phyloP scores from a whole-genome alignment of 2,329 filamentous ascomycete species.

The Pseudogymnoascus sp. region DNA sequence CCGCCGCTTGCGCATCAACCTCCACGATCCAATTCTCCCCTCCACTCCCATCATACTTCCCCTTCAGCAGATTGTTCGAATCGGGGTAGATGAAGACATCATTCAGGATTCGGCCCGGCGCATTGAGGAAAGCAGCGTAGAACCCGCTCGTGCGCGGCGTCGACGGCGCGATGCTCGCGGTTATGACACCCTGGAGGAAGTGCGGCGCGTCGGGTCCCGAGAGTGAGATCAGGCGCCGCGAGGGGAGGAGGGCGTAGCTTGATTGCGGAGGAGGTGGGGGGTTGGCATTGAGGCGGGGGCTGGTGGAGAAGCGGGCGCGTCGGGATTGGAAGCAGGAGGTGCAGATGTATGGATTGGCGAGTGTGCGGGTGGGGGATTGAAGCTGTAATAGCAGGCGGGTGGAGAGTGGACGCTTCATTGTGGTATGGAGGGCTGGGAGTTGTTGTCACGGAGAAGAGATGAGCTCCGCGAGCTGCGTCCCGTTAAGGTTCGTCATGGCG shows the following conservation, averaged over 20 bases:
- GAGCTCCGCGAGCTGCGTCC: neutral
- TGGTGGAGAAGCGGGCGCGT: conserved; percentile 10
- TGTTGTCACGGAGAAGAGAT: neutral
- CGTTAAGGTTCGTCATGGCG: conserved; percentile 7
- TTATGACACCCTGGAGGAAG: conserved; percentile 85
- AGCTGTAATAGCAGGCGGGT: neutral
- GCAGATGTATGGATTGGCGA: conserved; percentile 20
- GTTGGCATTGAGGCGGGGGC: conserved; percentile 13
- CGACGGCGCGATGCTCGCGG: conserved; percentile 53
- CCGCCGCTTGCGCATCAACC: conserved; percentile 63
- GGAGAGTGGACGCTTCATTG: conserved; percentile 19
- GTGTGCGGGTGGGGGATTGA: conserved; percentile 12
- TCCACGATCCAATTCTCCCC: conserved; percentile 66
- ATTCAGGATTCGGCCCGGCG: conserved; percentile 74
- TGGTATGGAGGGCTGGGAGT: neutral
- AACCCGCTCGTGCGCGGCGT: conserved; percentile 44
- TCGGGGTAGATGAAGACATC: conserved; percentile 85
- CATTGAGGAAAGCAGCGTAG: conserved; percentile 82
- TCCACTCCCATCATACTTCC: conserved; percentile 20
- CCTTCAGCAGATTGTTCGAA: conserved; percentile 27
- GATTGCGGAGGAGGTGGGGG: conserved; percentile 39
- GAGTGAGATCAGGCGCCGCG: conserved; percentile 72
- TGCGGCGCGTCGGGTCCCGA: conserved; percentile 72
- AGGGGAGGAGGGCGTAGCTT: conserved; percentile 53
- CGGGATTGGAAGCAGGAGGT: conserved; percentile 18